phyloP scores from a whole-genome alignment of 169 alveolate species.

The Cryptosporidium baileyi region DNA sequence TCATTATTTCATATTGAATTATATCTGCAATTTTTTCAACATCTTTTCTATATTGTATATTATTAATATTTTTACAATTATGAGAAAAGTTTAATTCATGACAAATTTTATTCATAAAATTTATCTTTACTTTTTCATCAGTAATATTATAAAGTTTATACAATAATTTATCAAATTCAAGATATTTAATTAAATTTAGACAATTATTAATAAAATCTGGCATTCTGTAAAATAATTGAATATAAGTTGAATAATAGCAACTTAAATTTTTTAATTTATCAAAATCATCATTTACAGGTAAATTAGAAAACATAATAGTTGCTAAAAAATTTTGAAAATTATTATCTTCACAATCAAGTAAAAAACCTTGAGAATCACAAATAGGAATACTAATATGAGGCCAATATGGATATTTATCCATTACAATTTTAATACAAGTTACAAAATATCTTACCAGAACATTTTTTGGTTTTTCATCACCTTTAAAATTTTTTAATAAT shows the following conservation, averaged over 20 bases:
- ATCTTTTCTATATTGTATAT: not conserved
- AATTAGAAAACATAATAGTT: not conserved
- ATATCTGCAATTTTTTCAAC: slow-evolving; percentile 8
- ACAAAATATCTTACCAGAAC: too few relatives aligned
- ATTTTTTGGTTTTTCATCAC: too few relatives aligned
- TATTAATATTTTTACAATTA: not conserved
- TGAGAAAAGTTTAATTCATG: not conserved
- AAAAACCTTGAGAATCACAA: not conserved
- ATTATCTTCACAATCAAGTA: not conserved
- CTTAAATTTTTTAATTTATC: not conserved
- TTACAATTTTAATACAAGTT: slow-evolving; percentile 6
- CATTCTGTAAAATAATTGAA: not conserved
- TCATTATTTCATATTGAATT: slow-evolving; percentile 4
- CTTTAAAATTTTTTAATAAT: too few relatives aligned
- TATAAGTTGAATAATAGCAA: not conserved
- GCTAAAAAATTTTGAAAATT: not conserved
- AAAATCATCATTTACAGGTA: not conserved
- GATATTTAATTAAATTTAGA: not conserved
- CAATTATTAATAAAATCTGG: not conserved
- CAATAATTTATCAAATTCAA: not conserved
- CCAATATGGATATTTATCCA: not conserved
- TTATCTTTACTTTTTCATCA: not conserved
- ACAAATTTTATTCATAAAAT: not conserved
- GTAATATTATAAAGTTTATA: not conserved
- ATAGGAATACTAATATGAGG: slow-evolving; percentile 41